Evolutionary conservation across 768 basidiomycete species (phyloP).

Genomic region (Xerocomellus intermedius): DNA sequence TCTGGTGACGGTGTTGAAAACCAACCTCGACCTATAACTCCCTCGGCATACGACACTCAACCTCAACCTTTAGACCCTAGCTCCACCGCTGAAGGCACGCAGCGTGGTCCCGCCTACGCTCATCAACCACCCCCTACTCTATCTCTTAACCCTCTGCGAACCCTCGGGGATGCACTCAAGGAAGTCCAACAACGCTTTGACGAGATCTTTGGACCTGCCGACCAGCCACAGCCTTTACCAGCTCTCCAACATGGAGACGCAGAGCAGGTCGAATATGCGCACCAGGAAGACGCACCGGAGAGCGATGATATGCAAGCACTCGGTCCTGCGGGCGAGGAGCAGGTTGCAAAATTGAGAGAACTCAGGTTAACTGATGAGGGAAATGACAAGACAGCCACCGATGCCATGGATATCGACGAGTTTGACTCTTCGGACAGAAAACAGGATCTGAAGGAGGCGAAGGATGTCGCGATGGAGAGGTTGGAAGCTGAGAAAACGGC

Average conservation of each 20-base stretch:
- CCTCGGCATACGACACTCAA: conserved; percentile 4
- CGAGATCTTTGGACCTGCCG: conserved; percentile 60
- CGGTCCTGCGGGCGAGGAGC: conserved; percentile 82
- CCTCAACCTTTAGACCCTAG: conserved; percentile 26
- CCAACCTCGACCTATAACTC: conserved; percentile 1
- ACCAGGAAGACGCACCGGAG: conserved; percentile 59
- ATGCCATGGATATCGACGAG: conserved; percentile 53
- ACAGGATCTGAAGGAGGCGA: conserved; percentile 28
- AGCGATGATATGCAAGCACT: conserved; percentile 84
- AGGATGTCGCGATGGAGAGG: conserved; percentile 24
- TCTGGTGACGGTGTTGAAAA: conserved; percentile 9
- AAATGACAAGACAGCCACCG: conserved; percentile 36
- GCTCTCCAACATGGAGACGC: conserved; percentile 38
- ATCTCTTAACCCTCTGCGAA: conserved; percentile 61
- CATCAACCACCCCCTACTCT: conserved; percentile 37
- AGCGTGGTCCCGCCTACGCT: conserved; percentile 44
- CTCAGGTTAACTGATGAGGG: conserved; percentile 72
- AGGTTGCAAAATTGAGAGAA: conserved; percentile 77
- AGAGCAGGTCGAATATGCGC: conserved; percentile 66
- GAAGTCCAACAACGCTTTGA: conserved; percentile 83
- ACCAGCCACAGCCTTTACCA: conserved; percentile 32
- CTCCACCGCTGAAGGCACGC: conserved; percentile 41
- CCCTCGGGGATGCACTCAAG: conserved; percentile 78
- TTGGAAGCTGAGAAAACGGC: conserved; percentile 30
- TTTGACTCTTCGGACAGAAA: conserved; percentile 1